Base-by-base conservation (phyloP, 805 yeast genomes). In the Metschnikowia henanensis region DNA sequence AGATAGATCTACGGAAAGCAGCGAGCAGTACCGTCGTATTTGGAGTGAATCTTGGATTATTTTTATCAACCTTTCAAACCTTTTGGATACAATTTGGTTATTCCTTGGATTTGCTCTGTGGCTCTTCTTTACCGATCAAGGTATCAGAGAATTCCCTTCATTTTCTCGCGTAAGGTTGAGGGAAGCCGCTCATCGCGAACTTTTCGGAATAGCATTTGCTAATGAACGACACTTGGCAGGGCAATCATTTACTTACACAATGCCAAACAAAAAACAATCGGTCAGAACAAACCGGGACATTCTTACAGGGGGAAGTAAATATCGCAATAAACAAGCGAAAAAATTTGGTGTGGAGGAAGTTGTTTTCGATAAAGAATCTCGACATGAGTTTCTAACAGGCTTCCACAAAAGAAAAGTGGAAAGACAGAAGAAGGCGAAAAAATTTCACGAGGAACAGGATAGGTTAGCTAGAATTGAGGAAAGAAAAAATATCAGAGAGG, bases 321-420 rank as follows among this genome's bases (percentile, higher is more conserved):
- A 90, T 63, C 83, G 84, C 15, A 79, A 79, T 41, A 84, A 83
- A 52, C 84, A 81, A 39, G 51, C 41, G 16, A 52, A 50, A 31
- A 53, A 53, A 45, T 50, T 18, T 31, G 57, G 89, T 30, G 90
- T 87, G 2, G 91, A 80, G 21, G 97, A 89, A 62, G 95, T 94
- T 22, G 80, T 78, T 2, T 94, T 90, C 62, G 94, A 94, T 64
- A 79, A 81, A 50, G 86, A 77, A 16, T 77, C 85, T n/a, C 70
- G 97, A 61, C 67, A 74, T 62, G 96, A 92, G 48, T 92, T 82
- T 62, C 69, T 92, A 53, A 92, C 97, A 3, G 99, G 99, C 31
- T 92, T 92, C 64, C 98, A 94, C 65, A 92, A 92, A 68, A 79
- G 99, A 59, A 92, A 92, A 62, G 62, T 92, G 15, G 87, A 87